phyloP scores from a whole-genome alignment of 768 basidiomycete species.

The Dioszegia crocea region DNA sequence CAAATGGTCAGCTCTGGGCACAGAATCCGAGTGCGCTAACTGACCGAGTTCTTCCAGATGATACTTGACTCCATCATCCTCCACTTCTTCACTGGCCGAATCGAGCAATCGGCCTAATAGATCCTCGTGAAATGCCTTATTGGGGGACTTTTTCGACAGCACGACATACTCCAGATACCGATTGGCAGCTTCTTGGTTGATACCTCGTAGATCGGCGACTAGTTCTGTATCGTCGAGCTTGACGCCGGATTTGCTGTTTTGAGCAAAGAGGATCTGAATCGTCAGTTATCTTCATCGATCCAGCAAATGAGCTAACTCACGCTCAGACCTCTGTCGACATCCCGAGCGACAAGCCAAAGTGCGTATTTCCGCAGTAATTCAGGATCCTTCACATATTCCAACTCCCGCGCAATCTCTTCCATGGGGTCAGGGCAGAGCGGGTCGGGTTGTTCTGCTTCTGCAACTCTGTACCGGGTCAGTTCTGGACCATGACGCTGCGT shows the following conservation, averaged over 20 bases:
- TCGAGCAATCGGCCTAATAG: conserved; percentile 61
- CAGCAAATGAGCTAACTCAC: conserved; percentile 52
- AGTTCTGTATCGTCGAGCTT: conserved; percentile 62
- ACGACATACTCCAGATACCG: conserved; percentile 79
- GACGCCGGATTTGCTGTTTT: conserved; percentile 59
- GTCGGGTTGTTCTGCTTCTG: conserved; percentile 56
- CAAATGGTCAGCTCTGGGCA: neutral
- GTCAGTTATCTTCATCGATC: neutral
- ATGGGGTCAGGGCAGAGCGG: conserved; percentile 63
- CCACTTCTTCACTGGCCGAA: conserved; percentile 21
- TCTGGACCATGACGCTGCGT: neutral
- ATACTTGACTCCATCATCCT: conserved; percentile 56
- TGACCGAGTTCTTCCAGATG: conserved; percentile 48
- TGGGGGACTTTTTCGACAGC: conserved; percentile 63
- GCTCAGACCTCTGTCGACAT: conserved; percentile 67
- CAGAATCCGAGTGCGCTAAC: conserved; percentile 1
- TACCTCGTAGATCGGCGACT: conserved; percentile 59
- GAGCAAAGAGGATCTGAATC: conserved; percentile 60
- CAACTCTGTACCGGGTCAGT: conserved; percentile 54
- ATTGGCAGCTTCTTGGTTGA: conserved; percentile 61
- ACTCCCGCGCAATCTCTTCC: conserved; percentile 58
- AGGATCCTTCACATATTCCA: conserved; percentile 61
- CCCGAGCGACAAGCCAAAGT: conserved; percentile 69
- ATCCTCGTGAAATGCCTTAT: conserved; percentile 62
- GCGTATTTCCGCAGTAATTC: conserved; percentile 68